Conservation (phyloP, 352 stramenopile genomes). For the Phytopythium ostracodes region DNA sequence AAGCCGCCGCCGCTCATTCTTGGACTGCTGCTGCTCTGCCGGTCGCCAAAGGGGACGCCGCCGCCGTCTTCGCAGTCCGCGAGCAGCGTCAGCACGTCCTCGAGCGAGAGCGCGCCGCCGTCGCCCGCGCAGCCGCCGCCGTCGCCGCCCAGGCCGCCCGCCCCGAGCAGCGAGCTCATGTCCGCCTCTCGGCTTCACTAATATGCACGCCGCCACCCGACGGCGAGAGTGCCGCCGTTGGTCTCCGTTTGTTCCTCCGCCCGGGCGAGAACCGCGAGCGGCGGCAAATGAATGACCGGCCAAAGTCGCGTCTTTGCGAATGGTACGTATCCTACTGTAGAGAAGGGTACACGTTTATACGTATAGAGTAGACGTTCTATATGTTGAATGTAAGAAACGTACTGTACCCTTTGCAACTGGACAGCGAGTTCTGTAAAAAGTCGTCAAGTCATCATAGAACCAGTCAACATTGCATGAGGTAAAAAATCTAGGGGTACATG, state of each 20-base stretch:
- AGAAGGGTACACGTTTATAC: too few relatives aligned
- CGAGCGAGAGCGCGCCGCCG: slow-evolving; percentile 31
- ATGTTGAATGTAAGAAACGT: too few relatives aligned
- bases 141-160: neutral
- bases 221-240: neutral
- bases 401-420: too few relatives aligned
- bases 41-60: neutral
- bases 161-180: slow-evolving; percentile 8
- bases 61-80: slow-evolving; percentile 27
- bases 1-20: neutral
- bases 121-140: slow-evolving; percentile 10
- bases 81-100: slow-evolving; percentile 39
- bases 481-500: too few relatives aligned
- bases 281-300: too few relatives aligned
- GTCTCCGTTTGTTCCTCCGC: neutral
- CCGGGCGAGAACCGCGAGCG: too few relatives aligned
- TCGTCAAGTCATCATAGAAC: too few relatives aligned
- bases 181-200: too few relatives aligned
- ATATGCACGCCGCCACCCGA: too few relatives aligned
- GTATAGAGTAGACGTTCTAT: too few relatives aligned
- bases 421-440: too few relatives aligned
- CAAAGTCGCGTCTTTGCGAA: neutral
- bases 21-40: neutral
- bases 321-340: neutral
- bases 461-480: too few relatives aligned